Evolutionary conservation across 768 basidiomycete genomes (phyloP).

Genomic region (Tubosaeta brunneosetosa): DNA sequence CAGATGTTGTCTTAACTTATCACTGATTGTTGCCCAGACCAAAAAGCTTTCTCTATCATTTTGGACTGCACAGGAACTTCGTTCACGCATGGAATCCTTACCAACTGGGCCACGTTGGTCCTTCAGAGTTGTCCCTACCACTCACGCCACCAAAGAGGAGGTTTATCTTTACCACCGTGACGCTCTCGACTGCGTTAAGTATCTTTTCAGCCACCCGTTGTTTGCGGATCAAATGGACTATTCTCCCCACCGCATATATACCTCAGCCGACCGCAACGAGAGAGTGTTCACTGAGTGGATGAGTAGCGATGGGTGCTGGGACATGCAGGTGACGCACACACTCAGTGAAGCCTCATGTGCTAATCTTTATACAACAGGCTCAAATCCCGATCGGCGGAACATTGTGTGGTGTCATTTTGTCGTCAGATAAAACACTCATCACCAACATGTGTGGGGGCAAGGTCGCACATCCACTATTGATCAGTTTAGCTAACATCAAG

Average conservation of each 20-base stretch:
- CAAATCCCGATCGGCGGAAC: constrained; percentile 1
- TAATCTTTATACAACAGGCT: too few species aligned
- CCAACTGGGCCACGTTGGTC: constrained; percentile 13
- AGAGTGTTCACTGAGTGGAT: constrained; percentile 21
- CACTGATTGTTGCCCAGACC: too few species aligned
- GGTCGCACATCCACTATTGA: constrained; percentile 8
- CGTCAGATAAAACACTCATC: constrained; percentile 7
- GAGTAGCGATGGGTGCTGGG: constrained; percentile 4
- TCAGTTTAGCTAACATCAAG: constrained; percentile 13
- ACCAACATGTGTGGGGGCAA: constrained; percentile 13
- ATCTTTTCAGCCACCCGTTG: constrained; percentile 19
- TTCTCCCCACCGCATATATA: background rate
- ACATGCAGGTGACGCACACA: background rate
- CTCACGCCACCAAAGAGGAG: constrained; percentile 16
- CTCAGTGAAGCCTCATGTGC: too few species aligned
- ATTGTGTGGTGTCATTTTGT: constrained; percentile 2
- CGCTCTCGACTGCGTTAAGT: constrained; percentile 21
- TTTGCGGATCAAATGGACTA: constrained; percentile 14
- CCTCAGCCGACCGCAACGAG: background rate
- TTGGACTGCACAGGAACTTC: background rate
- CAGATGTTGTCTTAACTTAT: too few species aligned
- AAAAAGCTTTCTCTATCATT: background rate
- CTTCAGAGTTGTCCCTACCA: constrained; percentile 3
- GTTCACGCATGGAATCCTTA: background rate
- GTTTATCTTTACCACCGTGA: constrained; percentile 24